A percentile compares a stretch with the other conserved stretches of the same genome.
These are phyloP conservation scores for Thinopyrum elongatum DNA, from an alignment of 176 grass and related monocot species.

Conservation along the genomic window DNA sequence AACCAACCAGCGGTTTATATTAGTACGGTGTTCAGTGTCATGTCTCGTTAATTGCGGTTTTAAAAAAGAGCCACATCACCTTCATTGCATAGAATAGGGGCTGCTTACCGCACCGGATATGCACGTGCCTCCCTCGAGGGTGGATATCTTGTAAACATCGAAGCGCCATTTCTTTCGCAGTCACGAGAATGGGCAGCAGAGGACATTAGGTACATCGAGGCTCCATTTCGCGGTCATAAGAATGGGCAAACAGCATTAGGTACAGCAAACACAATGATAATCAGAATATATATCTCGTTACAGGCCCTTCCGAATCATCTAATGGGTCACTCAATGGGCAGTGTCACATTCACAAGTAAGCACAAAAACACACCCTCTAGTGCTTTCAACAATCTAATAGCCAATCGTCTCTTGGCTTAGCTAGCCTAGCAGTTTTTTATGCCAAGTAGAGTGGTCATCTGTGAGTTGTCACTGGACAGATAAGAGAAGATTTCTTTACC, in stretches of 20 bases:
- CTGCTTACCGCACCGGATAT: too few relatives aligned
- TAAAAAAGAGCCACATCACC: too few relatives aligned
- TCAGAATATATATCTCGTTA: not conserved
- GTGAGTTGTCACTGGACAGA: slow-evolving; percentile 29
- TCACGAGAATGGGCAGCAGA: slow-evolving; percentile 16
- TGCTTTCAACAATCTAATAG: slow-evolving; percentile 13
- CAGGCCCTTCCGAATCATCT: not conserved
- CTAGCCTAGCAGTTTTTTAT: not conserved
- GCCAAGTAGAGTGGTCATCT: not conserved
- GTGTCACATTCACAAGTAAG: slow-evolving; percentile 33
- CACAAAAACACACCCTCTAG: slow-evolving; percentile 10
- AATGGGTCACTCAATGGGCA: slow-evolving; percentile 11
- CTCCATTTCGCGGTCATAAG: slow-evolving; percentile 21
- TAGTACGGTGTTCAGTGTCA: not conserved
- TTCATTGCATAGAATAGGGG: too few relatives aligned
- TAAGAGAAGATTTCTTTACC: not conserved
- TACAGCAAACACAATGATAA: not conserved
- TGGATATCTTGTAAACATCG: too few relatives aligned
- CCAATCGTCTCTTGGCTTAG: not conserved
- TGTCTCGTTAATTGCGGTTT: not conserved
- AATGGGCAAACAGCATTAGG: slow-evolving; percentile 30
- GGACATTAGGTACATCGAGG: slow-evolving; percentile 29
- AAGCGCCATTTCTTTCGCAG: slow-evolving; percentile 9
- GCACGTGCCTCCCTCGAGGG: too few relatives aligned
- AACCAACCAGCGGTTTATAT: not conserved